Evolutionary conservation across 805 yeast genomes (phyloP).

Genomic region (Suhomyces sp.): DNA sequence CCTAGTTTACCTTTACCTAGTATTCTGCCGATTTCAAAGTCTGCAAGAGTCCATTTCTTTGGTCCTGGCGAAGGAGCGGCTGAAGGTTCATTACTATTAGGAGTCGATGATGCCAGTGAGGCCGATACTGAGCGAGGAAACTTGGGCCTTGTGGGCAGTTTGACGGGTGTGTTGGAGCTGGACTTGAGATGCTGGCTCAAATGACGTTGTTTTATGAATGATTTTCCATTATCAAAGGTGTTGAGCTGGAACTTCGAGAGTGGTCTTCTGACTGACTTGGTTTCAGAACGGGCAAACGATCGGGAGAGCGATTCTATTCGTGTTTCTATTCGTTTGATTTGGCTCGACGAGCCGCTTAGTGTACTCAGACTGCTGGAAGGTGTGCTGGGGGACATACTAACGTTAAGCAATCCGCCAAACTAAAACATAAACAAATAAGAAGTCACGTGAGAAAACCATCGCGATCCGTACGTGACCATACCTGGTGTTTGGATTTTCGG

Average conservation of each 20-base stretch:
- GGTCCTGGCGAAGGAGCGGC: not conserved
- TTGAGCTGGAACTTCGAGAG: conserved; percentile 13
- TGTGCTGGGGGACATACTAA: not conserved
- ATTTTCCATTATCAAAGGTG: conserved; percentile 8
- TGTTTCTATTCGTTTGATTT: conserved; percentile 19
- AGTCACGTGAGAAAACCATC: not conserved
- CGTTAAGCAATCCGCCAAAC: not conserved
- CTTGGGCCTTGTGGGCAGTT: conserved; percentile 2
- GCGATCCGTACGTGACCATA: too few relatives aligned
- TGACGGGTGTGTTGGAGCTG: not conserved
- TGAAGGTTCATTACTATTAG: not conserved
- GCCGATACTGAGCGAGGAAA: not conserved
- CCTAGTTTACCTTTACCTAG: conserved; percentile 95
- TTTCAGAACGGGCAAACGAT: conserved; percentile 5
- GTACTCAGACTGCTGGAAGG: not conserved
- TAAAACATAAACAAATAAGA: not conserved
- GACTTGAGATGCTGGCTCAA: not conserved
- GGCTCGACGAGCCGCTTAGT: conserved; percentile 5
- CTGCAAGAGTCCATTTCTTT: conserved; percentile 37
- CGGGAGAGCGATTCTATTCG: conserved; percentile 18
- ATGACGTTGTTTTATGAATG: conserved; percentile 1
- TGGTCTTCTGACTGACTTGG: conserved; percentile 9
- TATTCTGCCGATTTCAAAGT: conserved; percentile 83
- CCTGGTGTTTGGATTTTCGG: not conserved
- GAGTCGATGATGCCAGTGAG: not conserved